phyloP scores from a whole-genome alignment of 108 stramenopile species.

The Pseudonitzschia multiseries region DNA sequence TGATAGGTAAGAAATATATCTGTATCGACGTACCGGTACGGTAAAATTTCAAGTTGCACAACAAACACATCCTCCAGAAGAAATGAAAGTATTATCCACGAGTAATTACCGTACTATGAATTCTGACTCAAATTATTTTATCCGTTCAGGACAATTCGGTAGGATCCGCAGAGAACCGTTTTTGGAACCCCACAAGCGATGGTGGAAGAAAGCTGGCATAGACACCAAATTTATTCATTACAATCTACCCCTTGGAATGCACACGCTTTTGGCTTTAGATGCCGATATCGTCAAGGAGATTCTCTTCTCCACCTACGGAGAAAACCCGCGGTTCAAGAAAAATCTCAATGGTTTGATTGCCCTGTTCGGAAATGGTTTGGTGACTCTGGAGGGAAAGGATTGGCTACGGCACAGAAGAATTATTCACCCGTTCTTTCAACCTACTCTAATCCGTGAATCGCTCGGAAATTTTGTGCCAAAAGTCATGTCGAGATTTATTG shows the following conservation, averaged over 20 bases:
- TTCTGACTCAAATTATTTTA: too few species aligned
- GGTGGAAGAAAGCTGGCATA: slow-evolving; percentile 55
- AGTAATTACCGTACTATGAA: too few species aligned
- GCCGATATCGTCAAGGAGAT: slow-evolving; percentile 31
- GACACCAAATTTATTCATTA: slow-evolving; percentile 51
- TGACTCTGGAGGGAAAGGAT: slow-evolving; percentile 53
- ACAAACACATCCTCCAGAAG: too few species aligned
- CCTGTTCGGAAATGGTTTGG: slow-evolving; percentile 51
- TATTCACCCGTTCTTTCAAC: slow-evolving; percentile 60
- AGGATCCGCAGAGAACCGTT: slow-evolving; percentile 40
- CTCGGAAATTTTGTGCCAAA: slow-evolving; percentile 40
- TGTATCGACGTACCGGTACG: too few species aligned
- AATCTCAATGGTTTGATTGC: slow-evolving; percentile 6
- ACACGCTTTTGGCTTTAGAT: slow-evolving; percentile 43
- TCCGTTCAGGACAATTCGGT: slow-evolving; percentile 28
- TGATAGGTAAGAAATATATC: too few species aligned
- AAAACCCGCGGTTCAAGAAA: slow-evolving; percentile 42
- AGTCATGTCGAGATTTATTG: slow-evolving; percentile 28
- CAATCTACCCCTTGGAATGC: slow-evolving; percentile 36
- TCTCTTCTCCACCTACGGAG: slow-evolving; percentile 35
- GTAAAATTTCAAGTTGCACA: too few species aligned
- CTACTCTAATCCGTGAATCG: slow-evolving; percentile 34
- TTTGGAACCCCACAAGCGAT: slow-evolving; percentile 49
- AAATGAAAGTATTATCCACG: too few species aligned
- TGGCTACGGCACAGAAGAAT: slow-evolving; percentile 67